Evolutionary conservation across 2,329 filamentous ascomycete genomes (phyloP).

Genomic region (Ophiostoma himal-ulmi): DNA sequence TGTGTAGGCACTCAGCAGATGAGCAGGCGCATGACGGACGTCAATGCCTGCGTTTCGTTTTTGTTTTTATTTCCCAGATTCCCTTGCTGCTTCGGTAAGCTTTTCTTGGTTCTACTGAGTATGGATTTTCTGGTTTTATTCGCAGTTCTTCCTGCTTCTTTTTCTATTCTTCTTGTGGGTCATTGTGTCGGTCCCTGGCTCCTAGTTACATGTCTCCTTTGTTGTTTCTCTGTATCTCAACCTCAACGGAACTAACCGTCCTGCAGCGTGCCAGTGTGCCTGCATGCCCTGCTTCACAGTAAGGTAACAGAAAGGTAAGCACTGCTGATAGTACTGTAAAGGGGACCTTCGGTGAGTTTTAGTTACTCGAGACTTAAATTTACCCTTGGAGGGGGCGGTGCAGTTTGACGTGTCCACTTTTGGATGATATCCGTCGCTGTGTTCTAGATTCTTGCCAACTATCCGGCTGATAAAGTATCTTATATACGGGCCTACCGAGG

Average conservation of each 20-base stretch:
- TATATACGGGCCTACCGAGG: not conserved
- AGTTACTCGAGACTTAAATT: not conserved
- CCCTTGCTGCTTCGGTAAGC: not conserved
- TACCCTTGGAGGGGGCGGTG: not conserved
- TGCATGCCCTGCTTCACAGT: not conserved
- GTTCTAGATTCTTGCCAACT: constrained; percentile 5
- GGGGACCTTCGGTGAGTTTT: not conserved
- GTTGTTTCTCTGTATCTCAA: not conserved
- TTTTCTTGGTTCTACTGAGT: not conserved
- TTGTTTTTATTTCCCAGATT: not conserved
- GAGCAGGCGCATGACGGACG: no score
- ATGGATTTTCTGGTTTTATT: not conserved
- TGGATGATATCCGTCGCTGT: not conserved
- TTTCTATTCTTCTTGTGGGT: not conserved
- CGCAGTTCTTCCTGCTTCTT: not conserved
- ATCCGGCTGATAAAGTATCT: not conserved
- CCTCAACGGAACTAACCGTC: not conserved
- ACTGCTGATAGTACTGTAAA: not conserved
- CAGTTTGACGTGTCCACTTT: constrained; percentile 7
- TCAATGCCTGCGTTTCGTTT: no score
- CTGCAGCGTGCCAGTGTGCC: not conserved
- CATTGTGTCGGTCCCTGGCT: not conserved
- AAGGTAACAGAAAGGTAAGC: not conserved
- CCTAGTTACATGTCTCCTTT: not conserved
- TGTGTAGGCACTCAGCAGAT: no score